Percentiles rank a stretch among this genome's conserved stretches.
phyloP scores from a whole-genome alignment of 1,284 basidiomycete species.

The Phellinidium pouzarii region DNA sequence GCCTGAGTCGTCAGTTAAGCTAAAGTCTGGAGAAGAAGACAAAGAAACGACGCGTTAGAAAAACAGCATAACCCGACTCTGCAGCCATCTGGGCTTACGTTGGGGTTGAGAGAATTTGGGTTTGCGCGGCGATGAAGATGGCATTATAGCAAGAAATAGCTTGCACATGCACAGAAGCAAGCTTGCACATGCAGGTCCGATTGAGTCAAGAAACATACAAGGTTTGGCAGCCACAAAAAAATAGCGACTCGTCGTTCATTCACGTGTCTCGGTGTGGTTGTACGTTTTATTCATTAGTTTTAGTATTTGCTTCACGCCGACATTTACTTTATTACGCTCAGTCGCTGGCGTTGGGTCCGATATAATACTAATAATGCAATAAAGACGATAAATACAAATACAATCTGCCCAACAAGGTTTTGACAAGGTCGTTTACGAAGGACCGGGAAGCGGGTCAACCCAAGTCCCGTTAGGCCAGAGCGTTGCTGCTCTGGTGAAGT shows the following conservation, averaged over 20 bases:
- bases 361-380: no score
- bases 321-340: no score
- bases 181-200: no score
- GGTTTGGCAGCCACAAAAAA: no score
- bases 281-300: no score
- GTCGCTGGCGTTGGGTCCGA: no score
- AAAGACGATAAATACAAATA: not conserved
- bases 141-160: not conserved
- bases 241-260: no score
- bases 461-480: slow-evolving; percentile 79
- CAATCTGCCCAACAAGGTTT: not conserved
- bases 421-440: slow-evolving; percentile 40
- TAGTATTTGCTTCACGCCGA: no score
- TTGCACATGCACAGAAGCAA: no score
- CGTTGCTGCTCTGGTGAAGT: slow-evolving; percentile 77
- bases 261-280: no score
- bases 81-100: slow-evolving; percentile 5
- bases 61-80: not conserved
- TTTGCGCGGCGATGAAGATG: not conserved
- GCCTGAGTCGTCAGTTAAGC: slow-evolving; percentile 21
- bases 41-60: not conserved
- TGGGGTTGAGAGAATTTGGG: slow-evolving; percentile 12
- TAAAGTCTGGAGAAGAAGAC: slow-evolving; percentile 26
- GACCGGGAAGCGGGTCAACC: slow-evolving; percentile 62
- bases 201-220: no score